Evolutionary conservation across 768 basidiomycete genomes (phyloP).

Genomic region (Hygrocybe punicea): DNA sequence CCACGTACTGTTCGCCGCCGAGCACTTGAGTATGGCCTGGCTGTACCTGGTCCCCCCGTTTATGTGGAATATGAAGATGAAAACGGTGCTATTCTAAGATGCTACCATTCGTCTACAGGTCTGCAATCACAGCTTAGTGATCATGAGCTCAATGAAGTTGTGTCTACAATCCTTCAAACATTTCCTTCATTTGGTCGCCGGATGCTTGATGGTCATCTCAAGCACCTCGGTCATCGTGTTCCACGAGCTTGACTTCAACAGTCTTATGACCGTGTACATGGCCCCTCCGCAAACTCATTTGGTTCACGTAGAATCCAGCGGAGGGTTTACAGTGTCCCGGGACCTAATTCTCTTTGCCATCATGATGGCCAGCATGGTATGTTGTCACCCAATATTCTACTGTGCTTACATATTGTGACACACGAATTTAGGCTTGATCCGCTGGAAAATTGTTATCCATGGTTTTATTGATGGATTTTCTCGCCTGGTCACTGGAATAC

Average conservation of each 20-base stretch:
- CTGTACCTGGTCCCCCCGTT: constrained; percentile 19
- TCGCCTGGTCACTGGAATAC: constrained; percentile 29
- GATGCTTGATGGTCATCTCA: constrained; percentile 22
- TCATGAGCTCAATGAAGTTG: constrained; percentile 18
- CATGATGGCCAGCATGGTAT: constrained; percentile 23
- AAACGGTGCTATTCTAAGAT: constrained; percentile 3
- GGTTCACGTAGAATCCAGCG: constrained; percentile 9
- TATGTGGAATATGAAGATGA: constrained; percentile 9
- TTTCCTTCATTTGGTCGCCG: constrained; percentile 22
- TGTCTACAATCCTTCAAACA: constrained; percentile 13
- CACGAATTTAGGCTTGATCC: constrained; percentile 28
- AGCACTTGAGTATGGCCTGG: constrained; percentile 25
- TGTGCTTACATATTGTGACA: not conserved
- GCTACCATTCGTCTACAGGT: constrained; percentile 12
- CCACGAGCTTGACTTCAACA: constrained; percentile 10
- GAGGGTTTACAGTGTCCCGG: constrained; percentile 17
- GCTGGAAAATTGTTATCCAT: constrained; percentile 32
- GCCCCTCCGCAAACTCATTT: constrained; percentile 6
- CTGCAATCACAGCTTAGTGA: constrained; percentile 20
- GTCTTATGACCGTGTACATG: constrained; percentile 12
- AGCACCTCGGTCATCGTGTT: constrained; percentile 13
- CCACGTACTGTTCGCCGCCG: constrained; percentile 24
- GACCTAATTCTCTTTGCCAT: constrained; percentile 20
- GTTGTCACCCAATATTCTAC: constrained; percentile 1
- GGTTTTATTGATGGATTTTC: constrained; percentile 40